These are phyloP conservation scores for Mycocentrospora acerina DNA, from an alignment of 2,329 filamentous ascomycete species.

Conservation along the genomic window DNA sequence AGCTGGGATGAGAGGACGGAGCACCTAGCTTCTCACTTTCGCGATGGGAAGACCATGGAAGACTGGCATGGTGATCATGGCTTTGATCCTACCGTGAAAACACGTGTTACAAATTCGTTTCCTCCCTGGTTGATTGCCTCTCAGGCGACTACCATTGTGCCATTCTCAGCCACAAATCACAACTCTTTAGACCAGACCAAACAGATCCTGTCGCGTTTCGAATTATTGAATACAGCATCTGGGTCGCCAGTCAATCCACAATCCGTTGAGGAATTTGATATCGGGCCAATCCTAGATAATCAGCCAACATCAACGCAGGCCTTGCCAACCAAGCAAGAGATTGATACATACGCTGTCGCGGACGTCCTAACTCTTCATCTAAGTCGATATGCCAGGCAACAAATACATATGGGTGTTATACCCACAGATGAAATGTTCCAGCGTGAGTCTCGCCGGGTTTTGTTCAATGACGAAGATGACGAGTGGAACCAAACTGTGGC, in stretches of 20 bases:
- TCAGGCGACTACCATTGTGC: constrained; percentile 42
- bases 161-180: constrained; percentile 45
- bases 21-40: constrained; percentile 55
- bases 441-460: constrained; percentile 45
- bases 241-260: not conserved
- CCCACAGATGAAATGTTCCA: constrained; percentile 54
- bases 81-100: constrained; percentile 45
- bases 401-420: constrained; percentile 37
- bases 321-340: constrained; percentile 18
- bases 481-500: constrained; percentile 44
- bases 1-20: constrained; percentile 52
- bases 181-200: constrained; percentile 21
- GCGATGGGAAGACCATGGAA: constrained; percentile 51
- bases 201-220: constrained; percentile 16
- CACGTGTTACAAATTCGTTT: constrained; percentile 48
- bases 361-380: constrained; percentile 47
- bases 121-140: constrained; percentile 49
- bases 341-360: constrained; percentile 39
- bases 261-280: not conserved
- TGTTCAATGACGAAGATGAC: constrained; percentile 49
- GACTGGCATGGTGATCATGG: constrained; percentile 56
- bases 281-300: not conserved
- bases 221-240: constrained; percentile 3
- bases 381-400: constrained; percentile 45
- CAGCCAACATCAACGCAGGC: not conserved